Percentiles rank a stretch among this genome's conserved stretches.
phyloP scores from a whole-genome alignment of 257 asterid genomes.

The Solanum sitiens region DNA sequence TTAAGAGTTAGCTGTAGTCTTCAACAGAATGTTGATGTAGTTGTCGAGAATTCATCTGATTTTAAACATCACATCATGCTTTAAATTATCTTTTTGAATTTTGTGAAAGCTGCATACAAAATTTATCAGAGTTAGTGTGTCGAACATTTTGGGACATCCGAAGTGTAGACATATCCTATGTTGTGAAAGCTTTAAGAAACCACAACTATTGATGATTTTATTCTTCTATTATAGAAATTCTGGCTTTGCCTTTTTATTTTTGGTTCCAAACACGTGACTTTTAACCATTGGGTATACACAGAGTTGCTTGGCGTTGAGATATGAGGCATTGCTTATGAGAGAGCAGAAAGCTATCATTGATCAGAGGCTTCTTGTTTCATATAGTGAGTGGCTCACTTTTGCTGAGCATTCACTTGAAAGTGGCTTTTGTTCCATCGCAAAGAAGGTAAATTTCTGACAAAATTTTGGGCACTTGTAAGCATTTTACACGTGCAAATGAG shows the following conservation, averaged over 20 bases:
- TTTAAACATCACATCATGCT: not conserved
- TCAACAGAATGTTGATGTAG: not conserved
- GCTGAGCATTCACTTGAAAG: slow-evolving; percentile 57
- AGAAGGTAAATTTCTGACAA: slow-evolving; percentile 34
- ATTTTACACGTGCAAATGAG: not conserved
- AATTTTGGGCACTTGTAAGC: not conserved
- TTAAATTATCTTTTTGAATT: not conserved
- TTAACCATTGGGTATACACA: slow-evolving; percentile 13
- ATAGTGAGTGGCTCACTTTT: slow-evolving; percentile 61
- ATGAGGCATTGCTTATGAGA: slow-evolving; percentile 80
- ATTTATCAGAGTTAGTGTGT: not conserved
- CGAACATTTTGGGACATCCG: not conserved
- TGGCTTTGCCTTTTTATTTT: not conserved
- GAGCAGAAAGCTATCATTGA: slow-evolving; percentile 39
- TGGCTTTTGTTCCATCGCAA: slow-evolving; percentile 55
- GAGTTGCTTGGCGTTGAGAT: slow-evolving; percentile 90
- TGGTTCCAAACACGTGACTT: not conserved
- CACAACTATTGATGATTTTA: not conserved
- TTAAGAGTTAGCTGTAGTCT: not conserved
- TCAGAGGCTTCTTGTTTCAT: slow-evolving; percentile 47
- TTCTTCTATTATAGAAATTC: not conserved
- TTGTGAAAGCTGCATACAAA: not conserved
- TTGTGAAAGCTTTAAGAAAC: not conserved
- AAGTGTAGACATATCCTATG: not conserved
- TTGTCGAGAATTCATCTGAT: not conserved